Evolutionary conservation across 2,329 filamentous ascomycete genomes (phyloP), one percentile per base, ranked within the genome.

Genomic region (Trichophyton benhamiae): DNA sequence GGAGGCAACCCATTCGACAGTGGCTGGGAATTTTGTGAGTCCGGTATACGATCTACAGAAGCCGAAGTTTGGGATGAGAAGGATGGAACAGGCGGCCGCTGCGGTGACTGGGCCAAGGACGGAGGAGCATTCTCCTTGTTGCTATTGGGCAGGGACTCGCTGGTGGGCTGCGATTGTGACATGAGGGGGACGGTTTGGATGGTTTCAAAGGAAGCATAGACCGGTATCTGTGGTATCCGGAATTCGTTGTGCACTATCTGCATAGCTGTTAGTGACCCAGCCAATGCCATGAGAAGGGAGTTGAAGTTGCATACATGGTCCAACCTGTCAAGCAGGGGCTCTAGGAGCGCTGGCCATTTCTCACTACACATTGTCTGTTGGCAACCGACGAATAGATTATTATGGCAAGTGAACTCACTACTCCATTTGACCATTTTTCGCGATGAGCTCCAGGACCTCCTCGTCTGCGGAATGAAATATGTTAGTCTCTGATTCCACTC

Each of bases 201-300:
- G 63, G 64, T 64, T 67, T 65, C 66, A 65, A 63, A 76, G 64
- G 71, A 74, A 66, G 71, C 69, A 63, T 76, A 69, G 63, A 75
- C 73, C 49, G 76, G 80, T 59, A 83, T 74, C 60, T 77, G 79
- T 9, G 88, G 88, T 67, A 87, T 86, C 48, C 88, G 85, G 68
- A 95, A 96, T 59, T 87, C 85, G 70, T 84, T 80, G 72, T 83
- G 82, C 46, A 88, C 83, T 66, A 91, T 92, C 89, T 95, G 46
- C 59, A 48, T 20, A 22, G 25, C 6, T 58, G 36, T 58, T 30
- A 62, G 58, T 20, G 15, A 30, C n/a, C n/a, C n/a, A 13, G 17
- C 9, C 22, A 13, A 13, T 25, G 30, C 44, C 9, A 25, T 15
- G 38, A 41, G 33, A 42, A 58, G 13, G n/a, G n/a, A 6, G 4